Percentiles rank a stretch among this genome's conserved stretches.
Conservation (phyloP, 768 basidiomycete species). For the Paxillus rubicundulus region DNA sequence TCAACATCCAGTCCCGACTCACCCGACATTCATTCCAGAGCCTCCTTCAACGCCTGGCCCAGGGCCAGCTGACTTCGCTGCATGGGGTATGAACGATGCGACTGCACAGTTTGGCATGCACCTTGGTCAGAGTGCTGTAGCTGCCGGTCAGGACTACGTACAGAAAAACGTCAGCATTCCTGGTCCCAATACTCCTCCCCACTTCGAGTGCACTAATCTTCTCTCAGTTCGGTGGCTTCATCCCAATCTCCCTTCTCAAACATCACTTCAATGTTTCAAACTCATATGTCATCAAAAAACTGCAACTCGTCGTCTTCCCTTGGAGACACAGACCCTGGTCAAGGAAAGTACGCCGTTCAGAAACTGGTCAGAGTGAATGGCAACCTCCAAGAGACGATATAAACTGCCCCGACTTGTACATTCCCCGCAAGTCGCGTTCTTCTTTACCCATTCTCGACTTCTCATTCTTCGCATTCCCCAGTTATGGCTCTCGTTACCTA, state of each 20-base stretch:
- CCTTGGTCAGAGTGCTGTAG: constrained; percentile 86
- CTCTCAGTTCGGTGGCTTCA: constrained; percentile 69
- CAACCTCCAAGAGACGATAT: constrained; percentile 90
- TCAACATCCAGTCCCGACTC: constrained; percentile 85
- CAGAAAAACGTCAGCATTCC: constrained; percentile 76
- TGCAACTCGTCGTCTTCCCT: constrained; percentile 87
- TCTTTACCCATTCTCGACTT: background rate
- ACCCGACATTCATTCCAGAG: constrained; percentile 82
- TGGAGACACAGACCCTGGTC: constrained; percentile 92
- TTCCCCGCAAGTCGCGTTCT: constrained; percentile 60
- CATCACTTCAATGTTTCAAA: constrained; percentile 96
- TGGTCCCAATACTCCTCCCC: background rate
- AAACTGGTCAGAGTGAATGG: constrained; percentile 70
- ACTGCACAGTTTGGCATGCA: constrained; percentile 97
- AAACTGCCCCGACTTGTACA: constrained; percentile 95
- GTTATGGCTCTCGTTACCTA: constrained; percentile 97
- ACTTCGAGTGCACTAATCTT: constrained; percentile 3
- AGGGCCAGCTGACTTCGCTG: constrained; percentile 58
- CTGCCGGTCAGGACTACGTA: constrained; percentile 93
- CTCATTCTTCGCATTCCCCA: constrained; percentile 31
- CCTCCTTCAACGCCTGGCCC: constrained; percentile 72
- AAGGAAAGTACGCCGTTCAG: constrained; percentile 61
- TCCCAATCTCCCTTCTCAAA: constrained; percentile 76
- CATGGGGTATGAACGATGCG: constrained; percentile 87
- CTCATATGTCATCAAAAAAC: constrained; percentile 88